A percentile compares a stretch with the other conserved stretches of the same genome.
Conservation (phyloP, 192 early-diverging fungal species). For the Geosiphon pyriformis region DNA sequence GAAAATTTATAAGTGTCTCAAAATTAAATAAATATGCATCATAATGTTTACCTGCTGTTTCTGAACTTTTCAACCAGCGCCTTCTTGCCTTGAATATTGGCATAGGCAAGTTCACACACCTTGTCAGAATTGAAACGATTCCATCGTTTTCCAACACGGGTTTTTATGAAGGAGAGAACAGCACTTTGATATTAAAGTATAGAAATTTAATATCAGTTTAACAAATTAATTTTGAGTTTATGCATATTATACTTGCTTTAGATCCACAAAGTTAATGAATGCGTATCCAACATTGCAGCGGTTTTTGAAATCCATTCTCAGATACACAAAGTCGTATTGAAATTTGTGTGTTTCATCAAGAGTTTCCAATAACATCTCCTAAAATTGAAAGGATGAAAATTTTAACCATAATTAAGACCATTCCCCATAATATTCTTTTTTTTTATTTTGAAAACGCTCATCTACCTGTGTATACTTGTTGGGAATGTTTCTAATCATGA, state of each 20-base stretch:
- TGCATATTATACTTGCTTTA: conserved; percentile 34
- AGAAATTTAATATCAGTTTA: neutral
- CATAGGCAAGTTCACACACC: conserved; percentile 66
- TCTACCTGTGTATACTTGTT: conserved; percentile 78
- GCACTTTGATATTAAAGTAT: conserved; percentile 35
- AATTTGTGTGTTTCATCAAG: conserved; percentile 66
- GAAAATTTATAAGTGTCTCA: conserved; percentile 3
- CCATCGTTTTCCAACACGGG: conserved; percentile 74
- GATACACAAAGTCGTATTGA: conserved; percentile 73
- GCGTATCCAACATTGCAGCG: conserved; percentile 83
- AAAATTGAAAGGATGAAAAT: too few relatives aligned
- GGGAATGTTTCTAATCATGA: conserved; percentile 86
- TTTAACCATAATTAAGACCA: too few relatives aligned
- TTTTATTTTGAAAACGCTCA: too few relatives aligned
- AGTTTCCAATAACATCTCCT: conserved; percentile 71
- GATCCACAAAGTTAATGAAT: conserved; percentile 67
- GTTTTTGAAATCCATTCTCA: conserved; percentile 86
- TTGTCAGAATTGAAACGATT: conserved; percentile 76
- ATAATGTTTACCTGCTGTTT: conserved; percentile 58
- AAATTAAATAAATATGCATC: neutral
- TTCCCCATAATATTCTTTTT: too few relatives aligned
- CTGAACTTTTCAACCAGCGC: conserved; percentile 73
- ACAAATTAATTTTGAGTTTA: neutral
- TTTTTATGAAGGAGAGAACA: conserved; percentile 58
- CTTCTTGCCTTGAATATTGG: conserved; percentile 70